phyloP scores from a whole-genome alignment of 805 yeast species.

The Wickerhamomyces bisporus region DNA sequence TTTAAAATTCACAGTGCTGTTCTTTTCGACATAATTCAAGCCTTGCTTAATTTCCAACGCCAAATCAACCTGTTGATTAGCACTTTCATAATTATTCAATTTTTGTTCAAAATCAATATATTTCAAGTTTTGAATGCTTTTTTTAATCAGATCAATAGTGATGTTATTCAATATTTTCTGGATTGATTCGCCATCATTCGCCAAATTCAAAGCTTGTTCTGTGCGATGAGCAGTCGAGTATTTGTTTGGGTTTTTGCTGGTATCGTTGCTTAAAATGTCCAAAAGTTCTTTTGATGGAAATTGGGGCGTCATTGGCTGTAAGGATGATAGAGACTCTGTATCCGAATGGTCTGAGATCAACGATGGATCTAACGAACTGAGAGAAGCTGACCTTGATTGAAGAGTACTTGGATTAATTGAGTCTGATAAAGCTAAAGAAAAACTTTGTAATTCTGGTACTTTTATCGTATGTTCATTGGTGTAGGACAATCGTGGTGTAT shows the following conservation, averaged over 20 bases:
- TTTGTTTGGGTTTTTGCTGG: neutral
- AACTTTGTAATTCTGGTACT: neutral
- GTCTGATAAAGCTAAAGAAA: neutral
- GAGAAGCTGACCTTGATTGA: conserved; percentile 7
- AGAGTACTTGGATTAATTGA: neutral
- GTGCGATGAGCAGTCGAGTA: conserved; percentile 4
- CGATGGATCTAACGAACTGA: conserved; percentile 6
- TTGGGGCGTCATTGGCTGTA: neutral
- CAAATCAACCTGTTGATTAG: neutral
- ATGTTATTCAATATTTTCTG: conserved; percentile 1
- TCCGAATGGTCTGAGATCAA: conserved; percentile 7
- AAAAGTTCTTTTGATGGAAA: neutral
- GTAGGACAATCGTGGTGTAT: neutral
- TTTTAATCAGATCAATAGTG: conserved; percentile 3
- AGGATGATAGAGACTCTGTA: neutral
- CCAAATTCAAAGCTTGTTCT: conserved; percentile 15
- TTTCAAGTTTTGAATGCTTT: conserved; percentile 2
- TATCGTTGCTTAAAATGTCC: neutral
- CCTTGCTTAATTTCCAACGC: conserved; percentile 3
- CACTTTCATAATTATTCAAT: neutral
- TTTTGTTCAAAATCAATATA: conserved; percentile 3
- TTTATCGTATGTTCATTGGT: neutral
- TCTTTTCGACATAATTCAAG: conserved; percentile 5
- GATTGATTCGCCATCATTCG: conserved; percentile 21
- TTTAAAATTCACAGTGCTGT: conserved; percentile 3